Base-by-base conservation (phyloP, 2,329 filamentous ascomycete genomes). In the Curvularia eragrostidis region DNA sequence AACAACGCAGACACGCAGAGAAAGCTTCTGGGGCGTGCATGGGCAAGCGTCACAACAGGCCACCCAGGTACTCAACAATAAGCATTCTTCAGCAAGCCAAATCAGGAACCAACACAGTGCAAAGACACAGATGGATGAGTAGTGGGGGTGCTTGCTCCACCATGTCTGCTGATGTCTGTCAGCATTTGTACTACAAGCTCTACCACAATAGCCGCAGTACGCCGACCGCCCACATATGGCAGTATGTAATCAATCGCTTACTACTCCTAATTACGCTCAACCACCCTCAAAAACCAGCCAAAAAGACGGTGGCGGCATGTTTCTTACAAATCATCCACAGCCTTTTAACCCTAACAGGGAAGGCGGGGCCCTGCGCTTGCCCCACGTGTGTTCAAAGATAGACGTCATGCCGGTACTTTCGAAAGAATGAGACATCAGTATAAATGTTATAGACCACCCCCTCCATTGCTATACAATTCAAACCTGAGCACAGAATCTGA, bases 251-350 rank as follows among this genome's bases (percentile, higher is more conserved):
- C 51, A 39, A 9, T 36, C 18, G n/a, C 32, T 15, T 30, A 30
- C 28, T 30, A 12, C 32, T 36, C 4, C 15, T 36, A 36, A 34
- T 15, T 18, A 36, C 34, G 34, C 34, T 18, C 15, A 13, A 18
- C 7, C 18, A 32, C 10, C 6, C 39, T 30, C 49, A 47, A 36
- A 36, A 48, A 39, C 36, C 51, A 48, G 47, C 26, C 21, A 21
- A 48, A 28, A 48, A 36, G 19, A 5, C 41, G 21, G 10, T 26
- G n/a, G 43, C 32, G 12, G 36, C 39, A 36, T 58, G 42, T 23
- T 49, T 52, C 65, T 70, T 67, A 70, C 65, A 68, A 70, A 70
- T 69, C 63, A 62, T 56, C 24, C 21, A 41, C n/a, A 41, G 48
- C 48, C 19, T 48, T 46, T 28, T 41, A 51, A 15, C 30, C 57